Evolutionary conservation across 2,329 filamentous ascomycete genomes (phyloP).

Genomic region (Sarocladium strictum): DNA sequence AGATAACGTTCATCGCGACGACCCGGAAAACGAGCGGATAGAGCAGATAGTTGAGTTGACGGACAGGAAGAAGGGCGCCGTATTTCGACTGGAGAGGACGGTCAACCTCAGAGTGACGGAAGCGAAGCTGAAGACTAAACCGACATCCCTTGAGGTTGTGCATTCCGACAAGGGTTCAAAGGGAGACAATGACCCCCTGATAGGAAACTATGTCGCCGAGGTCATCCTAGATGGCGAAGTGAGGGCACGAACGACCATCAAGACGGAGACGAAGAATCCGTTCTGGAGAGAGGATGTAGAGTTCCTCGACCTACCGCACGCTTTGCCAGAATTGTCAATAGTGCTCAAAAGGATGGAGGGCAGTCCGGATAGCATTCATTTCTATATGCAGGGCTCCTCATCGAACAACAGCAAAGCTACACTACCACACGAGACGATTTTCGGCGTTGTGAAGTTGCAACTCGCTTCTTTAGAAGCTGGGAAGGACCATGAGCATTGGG

Average conservation of each 20-base stretch:
- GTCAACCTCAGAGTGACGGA: slow-evolving; percentile 54
- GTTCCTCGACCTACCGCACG: slow-evolving; percentile 66
- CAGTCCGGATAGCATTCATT: slow-evolving; percentile 32
- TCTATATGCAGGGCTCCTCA: background rate
- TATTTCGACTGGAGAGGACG: slow-evolving; percentile 58
- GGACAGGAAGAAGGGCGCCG: slow-evolving; percentile 36
- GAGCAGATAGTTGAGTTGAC: slow-evolving; percentile 34
- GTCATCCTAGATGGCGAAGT: slow-evolving; percentile 75
- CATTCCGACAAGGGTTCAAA: slow-evolving; percentile 10
- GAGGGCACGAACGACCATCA: slow-evolving; percentile 67
- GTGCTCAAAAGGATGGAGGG: slow-evolving; percentile 62
- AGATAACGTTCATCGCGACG: slow-evolving; percentile 69
- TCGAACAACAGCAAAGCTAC: slow-evolving; percentile 14
- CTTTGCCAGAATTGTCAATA: slow-evolving; percentile 63
- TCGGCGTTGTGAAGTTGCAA: slow-evolving; percentile 74
- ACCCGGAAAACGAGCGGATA: slow-evolving; percentile 28
- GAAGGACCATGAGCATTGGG: slow-evolving; percentile 82
- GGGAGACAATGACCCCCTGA: slow-evolving; percentile 34
- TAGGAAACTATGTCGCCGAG: slow-evolving; percentile 72
- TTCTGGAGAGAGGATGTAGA: slow-evolving; percentile 82
- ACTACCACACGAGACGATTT: slow-evolving; percentile 45
- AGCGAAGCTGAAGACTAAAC: slow-evolving; percentile 48
- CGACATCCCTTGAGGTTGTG: slow-evolving; percentile 16
- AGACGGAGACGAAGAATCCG: slow-evolving; percentile 64
- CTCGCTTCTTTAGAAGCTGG: slow-evolving; percentile 72